Percentiles rank a stretch among this genome's conserved stretches.
Conservation (phyloP, 371 early-diverging fungal genomes). For the Parasitella parasitica region DNA sequence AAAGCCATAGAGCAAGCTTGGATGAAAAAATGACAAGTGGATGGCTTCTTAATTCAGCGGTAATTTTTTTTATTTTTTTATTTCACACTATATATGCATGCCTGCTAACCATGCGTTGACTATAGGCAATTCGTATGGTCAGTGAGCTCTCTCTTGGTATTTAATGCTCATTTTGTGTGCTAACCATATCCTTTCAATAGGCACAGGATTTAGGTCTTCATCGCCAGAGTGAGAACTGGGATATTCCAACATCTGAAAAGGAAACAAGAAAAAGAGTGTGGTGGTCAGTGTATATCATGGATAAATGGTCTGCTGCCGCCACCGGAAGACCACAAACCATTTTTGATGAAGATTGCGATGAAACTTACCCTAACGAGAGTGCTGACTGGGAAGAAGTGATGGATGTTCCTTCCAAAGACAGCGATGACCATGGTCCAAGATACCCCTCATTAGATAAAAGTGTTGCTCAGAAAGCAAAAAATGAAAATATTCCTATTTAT, state of each 20-base stretch:
- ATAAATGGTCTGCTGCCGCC: slow-evolving; percentile 54
- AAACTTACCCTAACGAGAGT: slow-evolving; percentile 39
- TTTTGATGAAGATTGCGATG: slow-evolving; percentile 53
- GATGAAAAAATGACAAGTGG: slow-evolving; percentile 38
- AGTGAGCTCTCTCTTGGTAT: too few species aligned
- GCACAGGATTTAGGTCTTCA: slow-evolving; percentile 72
- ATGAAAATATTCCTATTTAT: slow-evolving; percentile 41
- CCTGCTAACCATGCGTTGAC: too few species aligned
- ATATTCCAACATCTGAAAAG: slow-evolving; percentile 53
- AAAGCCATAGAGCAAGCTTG: slow-evolving; percentile 43
- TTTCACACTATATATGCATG: too few species aligned
- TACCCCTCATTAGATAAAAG: slow-evolving; percentile 41
- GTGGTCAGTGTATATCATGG: slow-evolving; percentile 67
- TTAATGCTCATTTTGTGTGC: not conserved
- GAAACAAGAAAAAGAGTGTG: slow-evolving; percentile 64
- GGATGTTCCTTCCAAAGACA: slow-evolving; percentile 25
- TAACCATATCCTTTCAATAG: slow-evolving; percentile 6
- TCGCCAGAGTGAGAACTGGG: slow-evolving; percentile 54
- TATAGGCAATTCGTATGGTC: slow-evolving; percentile 31
- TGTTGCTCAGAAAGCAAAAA: slow-evolving; percentile 34
- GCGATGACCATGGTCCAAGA: slow-evolving; percentile 16
- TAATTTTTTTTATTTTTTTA: slow-evolving; percentile 22
- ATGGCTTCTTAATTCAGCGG: slow-evolving; percentile 43
- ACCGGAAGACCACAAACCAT: slow-evolving; percentile 57
- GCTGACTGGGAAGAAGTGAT: slow-evolving; percentile 48